Evolutionary conservation across 139 green algal genomes (phyloP).

Genomic region (Nannochloris sp.): DNA sequence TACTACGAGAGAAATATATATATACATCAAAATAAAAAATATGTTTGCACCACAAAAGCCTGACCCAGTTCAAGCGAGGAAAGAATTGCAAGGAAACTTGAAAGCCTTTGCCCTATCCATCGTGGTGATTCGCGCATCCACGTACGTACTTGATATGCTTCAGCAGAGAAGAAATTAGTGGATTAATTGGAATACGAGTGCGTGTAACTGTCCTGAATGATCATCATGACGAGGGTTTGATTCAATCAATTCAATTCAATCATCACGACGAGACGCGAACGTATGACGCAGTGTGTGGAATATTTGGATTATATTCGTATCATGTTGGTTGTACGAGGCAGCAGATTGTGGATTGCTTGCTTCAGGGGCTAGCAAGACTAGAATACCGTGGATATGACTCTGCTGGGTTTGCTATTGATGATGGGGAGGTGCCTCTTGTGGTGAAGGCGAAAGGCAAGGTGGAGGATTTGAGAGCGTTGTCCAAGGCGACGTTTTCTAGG

Average conservation of each 20-base stretch:
- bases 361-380: constrained; percentile 81
- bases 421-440: constrained; percentile 25
- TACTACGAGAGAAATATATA: background rate
- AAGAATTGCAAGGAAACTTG: constrained; percentile 44
- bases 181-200: too few relatives aligned
- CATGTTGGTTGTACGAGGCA: constrained; percentile 41
- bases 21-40: background rate
- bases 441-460: constrained; percentile 89
- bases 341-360: constrained; percentile 75
- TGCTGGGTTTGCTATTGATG: constrained; percentile 81
- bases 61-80: constrained; percentile 41
- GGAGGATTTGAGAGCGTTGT: constrained; percentile 56
- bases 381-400: constrained; percentile 98
- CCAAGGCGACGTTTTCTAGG: background rate
- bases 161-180: background rate
- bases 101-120: constrained; percentile 42
- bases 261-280: too few relatives aligned
- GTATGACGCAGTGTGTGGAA: constrained; percentile 69
- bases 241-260: background rate
- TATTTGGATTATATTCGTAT: constrained; percentile 95
- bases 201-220: background rate
- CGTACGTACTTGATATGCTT: constrained; percentile 50
- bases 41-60: constrained; percentile 43
- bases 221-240: background rate
- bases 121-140: constrained; percentile 28